Conservation (phyloP, 2,329 filamentous ascomycete species). For the Diplodia intermedia region DNA sequence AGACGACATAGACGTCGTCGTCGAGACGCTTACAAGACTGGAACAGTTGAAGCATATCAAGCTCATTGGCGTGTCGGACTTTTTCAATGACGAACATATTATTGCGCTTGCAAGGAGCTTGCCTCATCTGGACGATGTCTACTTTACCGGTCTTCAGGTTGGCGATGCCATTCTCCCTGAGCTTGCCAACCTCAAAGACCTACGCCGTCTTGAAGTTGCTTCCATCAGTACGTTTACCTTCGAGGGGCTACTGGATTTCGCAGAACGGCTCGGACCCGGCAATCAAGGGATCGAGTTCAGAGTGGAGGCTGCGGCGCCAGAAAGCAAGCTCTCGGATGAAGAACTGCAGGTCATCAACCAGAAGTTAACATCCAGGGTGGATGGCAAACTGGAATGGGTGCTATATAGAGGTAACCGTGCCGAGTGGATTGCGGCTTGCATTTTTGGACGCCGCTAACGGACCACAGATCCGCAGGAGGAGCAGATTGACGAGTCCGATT, state of each 20-base stretch:
- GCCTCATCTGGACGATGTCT: slow-evolving; percentile 61
- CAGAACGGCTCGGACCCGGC: slow-evolving; percentile 49
- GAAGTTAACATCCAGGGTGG: slow-evolving; percentile 48
- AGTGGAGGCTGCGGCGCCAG: slow-evolving; percentile 55
- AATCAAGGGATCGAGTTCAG: slow-evolving; percentile 54
- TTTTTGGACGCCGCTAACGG: background rate
- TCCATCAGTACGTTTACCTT: slow-evolving; percentile 63
- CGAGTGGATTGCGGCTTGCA: background rate
- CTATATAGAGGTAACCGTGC: slow-evolving; percentile 50
- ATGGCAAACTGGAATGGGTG: slow-evolving; percentile 54
- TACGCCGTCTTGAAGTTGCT: slow-evolving; percentile 62
- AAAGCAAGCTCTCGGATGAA: slow-evolving; percentile 50
- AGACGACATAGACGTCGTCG: slow-evolving; percentile 58
- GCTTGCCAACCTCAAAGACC: slow-evolving; percentile 55
- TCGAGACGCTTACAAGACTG: slow-evolving; percentile 60
- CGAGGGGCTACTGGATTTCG: slow-evolving; percentile 57
- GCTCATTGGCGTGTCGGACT: slow-evolving; percentile 59
- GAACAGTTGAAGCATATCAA: slow-evolving; percentile 61
- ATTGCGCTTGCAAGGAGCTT: slow-evolving; percentile 55
- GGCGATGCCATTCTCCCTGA: slow-evolving; percentile 57
- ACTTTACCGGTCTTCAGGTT: slow-evolving; percentile 62
- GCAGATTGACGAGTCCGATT: slow-evolving; percentile 53
- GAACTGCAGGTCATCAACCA: slow-evolving; percentile 50
- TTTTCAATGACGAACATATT: slow-evolving; percentile 60
- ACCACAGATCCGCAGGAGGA: slow-evolving; percentile 53